Base-by-base conservation (phyloP, 1,284 basidiomycete genomes). In the Puccinia hordei region DNA sequence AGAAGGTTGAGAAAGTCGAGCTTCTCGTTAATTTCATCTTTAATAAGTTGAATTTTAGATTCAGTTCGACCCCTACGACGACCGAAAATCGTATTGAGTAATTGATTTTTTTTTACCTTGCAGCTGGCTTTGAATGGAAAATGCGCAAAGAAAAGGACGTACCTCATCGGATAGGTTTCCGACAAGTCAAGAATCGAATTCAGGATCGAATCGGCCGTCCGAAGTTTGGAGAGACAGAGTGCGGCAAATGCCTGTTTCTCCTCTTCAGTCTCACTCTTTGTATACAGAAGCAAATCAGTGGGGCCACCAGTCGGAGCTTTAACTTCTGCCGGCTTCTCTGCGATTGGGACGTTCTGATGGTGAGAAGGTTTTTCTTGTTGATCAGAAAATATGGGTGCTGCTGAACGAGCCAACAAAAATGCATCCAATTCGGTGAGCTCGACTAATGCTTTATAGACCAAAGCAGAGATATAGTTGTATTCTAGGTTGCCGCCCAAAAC, bases 31-130 rank as follows among this genome's bases (percentile, higher is more conserved):
- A 73, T 73, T 59, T 73, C 51, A 13, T 73, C 72, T 59, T 73
- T 73, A n/a, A 73, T 59, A 22, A 73, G 51, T 73, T 73, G 72
- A 22, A 73, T 61, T 59, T 73, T 73, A 30, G 72, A 73, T 73
- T 73, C 72, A 38, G 55, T 73, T 4, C 72, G n/a, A 41, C 72
- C 53, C 53, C 72, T 73, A 59, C n/a, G 22, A 41, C 63, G 8
- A n/a, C n/a, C n/a, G 8, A 65, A 65, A 19, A 41, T 65, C 5
- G 3, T 57, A 6, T n/a, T 57, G 55, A 57, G n/a, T 57, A 22
- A 57, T 24, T 57, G 19, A 68, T 30, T 17, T 1, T 27, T 59
- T 13, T 24, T n/a, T n/a, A n/a, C n/a, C n/a, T n/a, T n/a, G n/a
- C 13, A 30, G 27, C 12, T 63, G 17, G 19, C 35, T 65, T 6